Evolutionary conservation across 129 eudicot genomes (phyloP), one percentile per base, ranked within the genome.

Genomic region (Lonicera japonica): DNA sequence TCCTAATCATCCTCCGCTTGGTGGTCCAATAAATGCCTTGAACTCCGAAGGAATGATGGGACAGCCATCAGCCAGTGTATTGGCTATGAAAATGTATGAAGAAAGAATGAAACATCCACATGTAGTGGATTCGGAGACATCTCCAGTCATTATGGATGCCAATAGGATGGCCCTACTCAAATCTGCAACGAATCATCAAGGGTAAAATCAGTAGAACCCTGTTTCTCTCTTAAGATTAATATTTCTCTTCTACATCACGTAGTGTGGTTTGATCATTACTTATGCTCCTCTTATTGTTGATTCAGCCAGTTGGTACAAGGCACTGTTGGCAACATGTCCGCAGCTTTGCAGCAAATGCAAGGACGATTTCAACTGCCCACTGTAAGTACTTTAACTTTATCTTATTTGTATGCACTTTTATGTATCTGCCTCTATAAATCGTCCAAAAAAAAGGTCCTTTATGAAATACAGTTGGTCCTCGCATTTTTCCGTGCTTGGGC

Each of bases 281-380:
- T 60, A 8, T 11, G 13, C 50, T 43, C 14, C 50, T 43, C 63
- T 70, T 74, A 13, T 68, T 61, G 56, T 79, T 75, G 74, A 77
- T 84, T 69, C 86, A 92, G 96, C 68, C 98, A 87, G 75, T 69
- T 92, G 88, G 80, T 78, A 63, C 98, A 84, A 87, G 95, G 95
- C 21, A 80, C 69, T 62, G 82, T 95, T 66, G 83, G 88, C 55
- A 75, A 72, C 77, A 82, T 84, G 88, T 72, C 96, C 23, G 79
- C 83, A 36, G 80, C 87, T 71, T 75, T 92, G 83, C 98, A 87
- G 80, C 98, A 87, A 76, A 80, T 92, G 76, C 98, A 85, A 64
- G 90, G 90, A 34, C 77, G 95, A 61, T 57, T 96, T 56, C 97
- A 87, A 67, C 55, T 92, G 72, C 59, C 84, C 24, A 64, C 68